Conservation (phyloP, 768 basidiomycete genomes). For the Collybia sordida region DNA sequence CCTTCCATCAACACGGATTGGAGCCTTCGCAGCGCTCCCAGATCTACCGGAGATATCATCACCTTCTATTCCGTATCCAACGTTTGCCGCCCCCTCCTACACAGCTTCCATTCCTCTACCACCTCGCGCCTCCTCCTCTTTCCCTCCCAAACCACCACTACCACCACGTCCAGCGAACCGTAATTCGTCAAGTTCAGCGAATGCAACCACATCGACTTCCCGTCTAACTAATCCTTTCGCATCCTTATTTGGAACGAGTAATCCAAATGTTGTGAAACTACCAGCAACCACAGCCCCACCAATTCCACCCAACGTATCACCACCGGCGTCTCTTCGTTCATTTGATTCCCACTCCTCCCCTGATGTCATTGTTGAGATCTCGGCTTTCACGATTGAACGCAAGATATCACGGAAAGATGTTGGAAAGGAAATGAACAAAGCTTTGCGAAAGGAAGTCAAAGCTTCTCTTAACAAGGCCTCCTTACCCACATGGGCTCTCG, state of each 20-base stretch:
- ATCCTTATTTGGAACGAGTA: slow-evolving; percentile 63
- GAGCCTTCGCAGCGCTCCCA: slow-evolving; percentile 41
- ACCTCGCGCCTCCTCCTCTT: slow-evolving; percentile 38
- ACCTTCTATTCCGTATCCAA: slow-evolving; percentile 43
- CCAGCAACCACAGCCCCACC: slow-evolving; percentile 15
- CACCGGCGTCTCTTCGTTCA: slow-evolving; percentile 31
- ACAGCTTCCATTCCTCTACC: slow-evolving; percentile 46
- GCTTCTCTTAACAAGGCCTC: slow-evolving; percentile 38
- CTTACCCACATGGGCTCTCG: slow-evolving; percentile 56
- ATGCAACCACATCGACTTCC: slow-evolving; percentile 25
- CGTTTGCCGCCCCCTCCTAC: slow-evolving; percentile 42
- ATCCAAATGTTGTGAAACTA: slow-evolving; percentile 16
- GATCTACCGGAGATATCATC: slow-evolving; percentile 46
- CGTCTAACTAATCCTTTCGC: slow-evolving; percentile 76
- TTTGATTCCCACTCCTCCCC: slow-evolving; percentile 26
- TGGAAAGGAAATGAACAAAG: slow-evolving; percentile 50
- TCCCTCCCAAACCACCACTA: slow-evolving; percentile 34
- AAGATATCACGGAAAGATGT: slow-evolving; percentile 54
- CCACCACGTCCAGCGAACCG: slow-evolving; percentile 36
- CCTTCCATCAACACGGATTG: slow-evolving; percentile 29
- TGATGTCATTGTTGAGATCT: slow-evolving; percentile 49
- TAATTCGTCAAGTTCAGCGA: slow-evolving; percentile 14
- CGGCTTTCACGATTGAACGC: slow-evolving; percentile 57
- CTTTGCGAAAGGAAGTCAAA: slow-evolving; percentile 57
- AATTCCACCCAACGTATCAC: slow-evolving; percentile 29